These are phyloP conservation scores for Chimonanthus salicifolius DNA, from an alignment of 164 flowering plant species.

Conservation along the genomic window DNA sequence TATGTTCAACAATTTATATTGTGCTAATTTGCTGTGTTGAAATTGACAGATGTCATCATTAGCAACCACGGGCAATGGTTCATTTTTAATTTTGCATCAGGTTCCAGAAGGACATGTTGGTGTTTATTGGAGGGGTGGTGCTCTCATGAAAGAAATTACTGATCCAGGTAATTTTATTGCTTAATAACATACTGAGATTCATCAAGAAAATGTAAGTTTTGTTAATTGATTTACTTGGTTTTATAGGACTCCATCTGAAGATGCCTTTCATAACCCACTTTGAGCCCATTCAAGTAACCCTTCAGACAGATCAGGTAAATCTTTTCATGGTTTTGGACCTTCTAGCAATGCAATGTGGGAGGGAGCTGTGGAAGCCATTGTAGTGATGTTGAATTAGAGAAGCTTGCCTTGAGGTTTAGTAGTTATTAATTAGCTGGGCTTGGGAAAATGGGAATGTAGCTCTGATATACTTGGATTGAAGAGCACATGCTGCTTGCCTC, in stretches of 20 bases:
- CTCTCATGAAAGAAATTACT: slow-evolving; percentile 68
- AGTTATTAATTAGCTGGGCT: too few relatives aligned
- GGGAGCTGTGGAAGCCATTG: too few relatives aligned
- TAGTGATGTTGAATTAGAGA: too few relatives aligned
- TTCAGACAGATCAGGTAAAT: slow-evolving; percentile 82
- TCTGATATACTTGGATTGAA: too few relatives aligned
- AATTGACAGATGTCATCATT: slow-evolving; percentile 17
- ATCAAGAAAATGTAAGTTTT: not conserved
- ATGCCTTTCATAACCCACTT: slow-evolving; percentile 75
- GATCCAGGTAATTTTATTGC: slow-evolving; percentile 55
- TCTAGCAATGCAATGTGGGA: not conserved
- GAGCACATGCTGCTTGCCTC: too few relatives aligned
- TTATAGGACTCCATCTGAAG: slow-evolving; percentile 81
- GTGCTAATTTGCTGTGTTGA: not conserved
- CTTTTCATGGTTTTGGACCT: not conserved
- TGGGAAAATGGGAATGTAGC: too few relatives aligned
- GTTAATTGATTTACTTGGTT: slow-evolving; percentile 3
- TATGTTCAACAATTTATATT: too few relatives aligned
- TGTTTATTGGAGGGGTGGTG: slow-evolving; percentile 97
- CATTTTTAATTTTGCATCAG: slow-evolving; percentile 67
- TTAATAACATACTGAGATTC: not conserved
- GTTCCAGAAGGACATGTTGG: slow-evolving; percentile 99
- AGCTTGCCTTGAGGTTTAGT: too few relatives aligned
- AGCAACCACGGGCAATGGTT: slow-evolving; percentile 7
- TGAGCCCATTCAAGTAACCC: slow-evolving; percentile 94